These are phyloP conservation scores for Hordeum vulgare DNA, from an alignment of 176 grass and related monocot species.

Conservation along the genomic window MorexV3_pseudomolecules_assembly NC_058522.1:566856081-566856580, in stretches of 20 bases:
- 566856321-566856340: no score
- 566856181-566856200: neutral
- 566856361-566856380: no score
- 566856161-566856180: neutral
- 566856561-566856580: neutral
- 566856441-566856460: neutral
- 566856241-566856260: neutral
- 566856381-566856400: no score
- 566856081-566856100: no score
- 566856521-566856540: neutral
- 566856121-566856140: no score
- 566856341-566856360: no score
- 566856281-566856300: neutral
- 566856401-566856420: neutral
- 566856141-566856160: neutral
- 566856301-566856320: no score
- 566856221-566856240: conserved; percentile 18
- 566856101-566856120: no score
- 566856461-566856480: neutral
- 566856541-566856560: neutral
- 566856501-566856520: neutral
- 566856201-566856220: conserved; percentile 3
- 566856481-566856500: neutral
- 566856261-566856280: neutral
- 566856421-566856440: neutral